Percentiles rank a stretch among this genome's conserved stretches.
Conservation (phyloP, 176 grass and related monocot genomes). For the Avena sativa region DNA sequence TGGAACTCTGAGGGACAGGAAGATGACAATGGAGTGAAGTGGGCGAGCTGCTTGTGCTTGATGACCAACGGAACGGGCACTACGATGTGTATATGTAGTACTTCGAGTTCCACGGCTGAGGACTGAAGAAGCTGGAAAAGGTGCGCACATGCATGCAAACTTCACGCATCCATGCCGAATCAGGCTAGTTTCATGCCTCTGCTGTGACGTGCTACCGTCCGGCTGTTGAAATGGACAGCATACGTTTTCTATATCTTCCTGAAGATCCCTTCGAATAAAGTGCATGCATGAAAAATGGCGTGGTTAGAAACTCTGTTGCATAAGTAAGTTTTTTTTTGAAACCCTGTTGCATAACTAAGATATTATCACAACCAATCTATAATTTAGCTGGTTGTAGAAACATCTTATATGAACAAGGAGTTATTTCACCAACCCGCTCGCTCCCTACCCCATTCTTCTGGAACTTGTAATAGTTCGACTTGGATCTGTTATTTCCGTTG, state of each 20-base stretch:
- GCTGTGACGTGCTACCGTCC: not conserved
- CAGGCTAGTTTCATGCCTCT: constrained; percentile 36
- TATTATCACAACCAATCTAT: too few species aligned
- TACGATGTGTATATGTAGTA: constrained; percentile 25
- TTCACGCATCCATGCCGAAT: constrained; percentile 18
- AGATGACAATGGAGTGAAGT: not conserved
- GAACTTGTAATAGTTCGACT: too few species aligned
- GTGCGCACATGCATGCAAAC: not conserved
- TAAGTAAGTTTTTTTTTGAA: too few species aligned
- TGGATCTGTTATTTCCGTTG: too few species aligned
- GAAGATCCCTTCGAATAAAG: not conserved
- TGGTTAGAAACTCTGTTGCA: too few species aligned
- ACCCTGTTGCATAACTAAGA: too few species aligned
- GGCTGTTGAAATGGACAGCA: not conserved
- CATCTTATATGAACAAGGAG: too few species aligned
- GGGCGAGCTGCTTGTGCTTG: constrained; percentile 43
- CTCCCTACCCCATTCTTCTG: too few species aligned
- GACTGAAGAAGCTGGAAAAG: not conserved
- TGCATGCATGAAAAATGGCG: not conserved
- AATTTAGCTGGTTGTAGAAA: too few species aligned
- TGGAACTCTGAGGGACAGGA: not conserved
- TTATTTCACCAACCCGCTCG: too few species aligned
- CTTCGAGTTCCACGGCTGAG: not conserved
- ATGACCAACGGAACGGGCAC: not conserved
- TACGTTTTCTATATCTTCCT: not conserved